Base-by-base conservation (phyloP, 208 protist species). In the Crithidia mellificae region DNA sequence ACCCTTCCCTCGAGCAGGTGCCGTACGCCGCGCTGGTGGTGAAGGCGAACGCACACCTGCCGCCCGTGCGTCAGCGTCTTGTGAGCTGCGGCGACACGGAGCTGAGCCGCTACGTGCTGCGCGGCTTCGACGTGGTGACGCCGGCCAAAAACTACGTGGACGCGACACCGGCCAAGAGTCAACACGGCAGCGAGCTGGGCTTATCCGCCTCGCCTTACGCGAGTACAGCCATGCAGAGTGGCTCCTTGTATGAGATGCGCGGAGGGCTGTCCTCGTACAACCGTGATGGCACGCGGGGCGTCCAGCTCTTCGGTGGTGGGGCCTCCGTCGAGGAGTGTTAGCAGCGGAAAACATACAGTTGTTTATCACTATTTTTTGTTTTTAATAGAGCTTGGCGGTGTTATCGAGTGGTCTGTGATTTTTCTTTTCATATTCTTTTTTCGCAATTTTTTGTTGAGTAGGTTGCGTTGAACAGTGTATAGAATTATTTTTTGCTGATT, bases 91-190 rank as follows among this genome's bases (percentile, higher is more conserved):
- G 19, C n/a, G 57, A 61, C 63, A 70, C 63, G 41, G 68, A 75
- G 32, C 72, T 92, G 39, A 63, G 54, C 53, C 44, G 53, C 19
- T 91, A 80, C 74, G 55, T 59, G 1, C 58, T 77, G 47, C 74
- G 80, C 27, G 72, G 63, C n/a, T 56, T 91, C 22, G 85, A 84
- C n/a, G 68, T 91, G 4, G 81, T 78, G 34, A 77, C 75, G 11
- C 75, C 81, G 25, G 68, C 69, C 8, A 76, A 83, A 62, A 77
- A 78, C 47, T 94, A 85, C 75, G 51, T 92, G 20, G 52, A 59
- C 20, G 56, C 77, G 41, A 77, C 80, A 19, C 65, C 73, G 38
- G 59, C 74, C 1, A 64, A 68, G 61, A 84, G 84, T 50, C 67
- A 77, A 30, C 64, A 71, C 30, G 55, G 64, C 46, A 91, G 77